A percentile compares a stretch with the other conserved stretches of the same genome.
These are phyloP conservation scores for Volvox carteri DNA, from an alignment of 163 green algal genomes.

Conservation along the genomic window DNA sequence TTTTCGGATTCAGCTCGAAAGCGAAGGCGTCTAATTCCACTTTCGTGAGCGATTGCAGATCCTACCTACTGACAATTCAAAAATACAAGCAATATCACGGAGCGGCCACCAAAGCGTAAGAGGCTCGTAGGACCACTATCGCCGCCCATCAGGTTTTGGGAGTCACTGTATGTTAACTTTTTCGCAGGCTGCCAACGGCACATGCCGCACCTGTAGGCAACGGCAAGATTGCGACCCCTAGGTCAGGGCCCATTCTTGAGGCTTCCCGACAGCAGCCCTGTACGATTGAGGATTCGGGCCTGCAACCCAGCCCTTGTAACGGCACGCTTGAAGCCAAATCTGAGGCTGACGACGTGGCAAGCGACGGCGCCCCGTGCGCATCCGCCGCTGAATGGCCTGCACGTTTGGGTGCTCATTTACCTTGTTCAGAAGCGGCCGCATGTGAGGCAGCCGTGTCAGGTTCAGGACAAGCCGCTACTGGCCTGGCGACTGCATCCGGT, in stretches of 20 bases:
- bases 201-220: neutral
- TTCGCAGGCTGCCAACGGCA: neutral
- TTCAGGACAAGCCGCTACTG: neutral
- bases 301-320: no score
- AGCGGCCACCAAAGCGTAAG: neutral
- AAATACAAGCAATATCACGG: constrained; percentile 24
- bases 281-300: neutral
- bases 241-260: neutral
- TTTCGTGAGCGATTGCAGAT: neutral
- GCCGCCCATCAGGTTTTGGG: neutral
- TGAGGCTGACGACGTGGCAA: no score
- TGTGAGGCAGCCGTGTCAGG: neutral
- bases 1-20: neutral
- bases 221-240: neutral
- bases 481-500: neutral
- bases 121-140: neutral
- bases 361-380: no score
- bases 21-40: neutral
- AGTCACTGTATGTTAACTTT: neutral
- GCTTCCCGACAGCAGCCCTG: neutral
- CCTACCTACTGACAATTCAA: constrained; percentile 5
- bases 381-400: no score
- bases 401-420: no score
- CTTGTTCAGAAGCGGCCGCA: no score
- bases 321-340: no score